Conservation (phyloP, 2,329 filamentous ascomycete genomes). For the Didymella glomerata region DNA sequence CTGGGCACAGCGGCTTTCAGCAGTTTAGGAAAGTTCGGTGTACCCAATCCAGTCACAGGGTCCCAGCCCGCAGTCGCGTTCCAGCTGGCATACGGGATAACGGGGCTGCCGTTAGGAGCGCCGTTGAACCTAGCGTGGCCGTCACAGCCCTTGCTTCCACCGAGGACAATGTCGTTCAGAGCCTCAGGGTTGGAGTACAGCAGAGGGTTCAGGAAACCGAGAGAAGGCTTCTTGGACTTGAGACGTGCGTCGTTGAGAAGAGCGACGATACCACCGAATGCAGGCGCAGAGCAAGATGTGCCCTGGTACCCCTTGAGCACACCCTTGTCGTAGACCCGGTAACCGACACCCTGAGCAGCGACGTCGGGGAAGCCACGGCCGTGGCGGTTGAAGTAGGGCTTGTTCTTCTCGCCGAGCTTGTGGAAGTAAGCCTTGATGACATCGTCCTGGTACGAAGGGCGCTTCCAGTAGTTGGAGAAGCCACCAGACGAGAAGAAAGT, state of each 20-base stretch:
- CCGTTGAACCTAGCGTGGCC: slow-evolving; percentile 39
- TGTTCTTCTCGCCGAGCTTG: slow-evolving; percentile 53
- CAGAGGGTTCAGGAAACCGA: slow-evolving; percentile 69
- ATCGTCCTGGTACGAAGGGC: slow-evolving; percentile 58
- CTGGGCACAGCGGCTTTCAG: slow-evolving; percentile 39
- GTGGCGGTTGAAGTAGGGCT: slow-evolving; percentile 59
- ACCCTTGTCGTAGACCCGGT: slow-evolving; percentile 51
- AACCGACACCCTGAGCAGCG: slow-evolving; percentile 62
- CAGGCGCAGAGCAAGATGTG: slow-evolving; percentile 64
- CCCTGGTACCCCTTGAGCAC: slow-evolving; percentile 49
- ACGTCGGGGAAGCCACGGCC: slow-evolving; percentile 71
- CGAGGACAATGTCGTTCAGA: slow-evolving; percentile 57
- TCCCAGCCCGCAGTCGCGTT: slow-evolving; percentile 49
- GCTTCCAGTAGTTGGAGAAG: slow-evolving; percentile 60
- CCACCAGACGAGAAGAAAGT: slow-evolving; percentile 61
- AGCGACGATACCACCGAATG: slow-evolving; percentile 65
- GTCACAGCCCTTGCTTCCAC: slow-evolving; percentile 50
- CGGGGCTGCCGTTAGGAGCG: slow-evolving; percentile 41
- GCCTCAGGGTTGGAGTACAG: slow-evolving; percentile 59
- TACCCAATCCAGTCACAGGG: slow-evolving; percentile 44
- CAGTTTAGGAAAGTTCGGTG: slow-evolving; percentile 43
- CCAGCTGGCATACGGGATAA: slow-evolving; percentile 43
- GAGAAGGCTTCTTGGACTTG: slow-evolving; percentile 55
- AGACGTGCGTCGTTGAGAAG: slow-evolving; percentile 69
- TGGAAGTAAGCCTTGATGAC: slow-evolving; percentile 57